Percentiles rank a stretch among this genome's conserved stretches.
These are phyloP conservation scores for Eucalyptus virginea DNA, from an alignment of 345 rosid genomes.

Conservation along the genomic window DNA sequence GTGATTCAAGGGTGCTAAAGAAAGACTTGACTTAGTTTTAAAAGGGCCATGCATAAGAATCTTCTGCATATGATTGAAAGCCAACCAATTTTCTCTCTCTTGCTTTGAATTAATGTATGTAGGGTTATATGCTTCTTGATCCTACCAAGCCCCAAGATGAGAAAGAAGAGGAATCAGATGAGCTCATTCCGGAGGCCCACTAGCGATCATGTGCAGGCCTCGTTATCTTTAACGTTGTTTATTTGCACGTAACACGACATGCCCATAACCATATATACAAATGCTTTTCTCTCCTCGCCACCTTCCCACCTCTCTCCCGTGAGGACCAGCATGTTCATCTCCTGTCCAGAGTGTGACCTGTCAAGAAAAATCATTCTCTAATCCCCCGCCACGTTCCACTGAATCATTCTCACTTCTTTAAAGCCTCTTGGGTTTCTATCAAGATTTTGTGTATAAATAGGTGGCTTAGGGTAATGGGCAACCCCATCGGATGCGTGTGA, in stretches of 20 bases:
- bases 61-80: neutral
- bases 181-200: neutral
- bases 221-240: neutral
- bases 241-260: neutral
- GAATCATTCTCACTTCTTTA: neutral
- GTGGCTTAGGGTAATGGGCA: neutral
- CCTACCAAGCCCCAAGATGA: neutral
- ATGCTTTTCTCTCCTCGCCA: neutral
- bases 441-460: neutral
- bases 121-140: neutral
- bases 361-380: neutral
- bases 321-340: neutral
- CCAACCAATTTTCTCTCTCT: neutral
- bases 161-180: neutral
- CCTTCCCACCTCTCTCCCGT: neutral
- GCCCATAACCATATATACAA: neutral
- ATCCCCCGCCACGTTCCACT: neutral
- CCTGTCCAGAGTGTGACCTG: neutral
- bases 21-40: neutral
- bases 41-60: neutral
- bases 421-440: neutral
- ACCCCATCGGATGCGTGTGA: neutral
- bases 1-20: neutral
- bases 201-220: neutral
- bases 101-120: neutral